These are phyloP conservation scores for Tephrocybe sp. DNA, from an alignment of 768 basidiomycete genomes.

Conservation along the genomic window DNA sequence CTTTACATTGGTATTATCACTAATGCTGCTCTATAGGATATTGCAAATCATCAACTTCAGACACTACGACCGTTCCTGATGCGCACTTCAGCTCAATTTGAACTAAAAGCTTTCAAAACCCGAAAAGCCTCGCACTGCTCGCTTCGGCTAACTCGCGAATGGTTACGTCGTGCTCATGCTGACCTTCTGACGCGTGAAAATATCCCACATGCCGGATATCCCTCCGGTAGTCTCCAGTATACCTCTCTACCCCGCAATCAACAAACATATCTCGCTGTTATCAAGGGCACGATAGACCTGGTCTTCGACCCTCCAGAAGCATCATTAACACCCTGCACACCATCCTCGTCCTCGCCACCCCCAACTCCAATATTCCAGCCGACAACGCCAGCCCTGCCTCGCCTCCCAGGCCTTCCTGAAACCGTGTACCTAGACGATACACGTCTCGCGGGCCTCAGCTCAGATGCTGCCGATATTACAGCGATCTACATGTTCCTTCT, in stretches of 20 bases:
- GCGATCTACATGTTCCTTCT: slow-evolving; percentile 79
- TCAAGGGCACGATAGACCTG: slow-evolving; percentile 63
- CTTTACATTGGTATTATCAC: slow-evolving; percentile 13
- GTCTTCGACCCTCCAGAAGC: slow-evolving; percentile 53
- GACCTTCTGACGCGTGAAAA: slow-evolving; percentile 38
- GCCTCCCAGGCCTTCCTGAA: slow-evolving; percentile 60
- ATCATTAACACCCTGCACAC: slow-evolving; percentile 29
- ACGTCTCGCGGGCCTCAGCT: slow-evolving; percentile 61
- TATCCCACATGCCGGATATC: slow-evolving; percentile 42
- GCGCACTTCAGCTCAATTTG: slow-evolving; percentile 75
- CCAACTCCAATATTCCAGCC: slow-evolving; percentile 28
- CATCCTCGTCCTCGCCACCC: slow-evolving; percentile 22
- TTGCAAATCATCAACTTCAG: slow-evolving; percentile 94
- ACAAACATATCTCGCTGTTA: slow-evolving; percentile 52
- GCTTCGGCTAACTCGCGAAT: slow-evolving; percentile 56
- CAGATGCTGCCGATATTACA: slow-evolving; percentile 73
- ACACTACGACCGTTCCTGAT: slow-evolving; percentile 89
- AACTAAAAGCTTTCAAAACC: slow-evolving; percentile 73
- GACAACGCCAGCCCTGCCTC: slow-evolving; percentile 22
- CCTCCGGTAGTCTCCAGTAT: slow-evolving; percentile 41
- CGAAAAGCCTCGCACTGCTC: slow-evolving; percentile 44
- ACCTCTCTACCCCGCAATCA: slow-evolving; percentile 45
- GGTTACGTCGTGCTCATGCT: slow-evolving; percentile 57
- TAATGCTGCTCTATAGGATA: slow-evolving; percentile 57
- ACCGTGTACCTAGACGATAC: slow-evolving; percentile 77